Conservation (phyloP, 164 flowering plant species). For the Aristolochia contorta region DNA sequence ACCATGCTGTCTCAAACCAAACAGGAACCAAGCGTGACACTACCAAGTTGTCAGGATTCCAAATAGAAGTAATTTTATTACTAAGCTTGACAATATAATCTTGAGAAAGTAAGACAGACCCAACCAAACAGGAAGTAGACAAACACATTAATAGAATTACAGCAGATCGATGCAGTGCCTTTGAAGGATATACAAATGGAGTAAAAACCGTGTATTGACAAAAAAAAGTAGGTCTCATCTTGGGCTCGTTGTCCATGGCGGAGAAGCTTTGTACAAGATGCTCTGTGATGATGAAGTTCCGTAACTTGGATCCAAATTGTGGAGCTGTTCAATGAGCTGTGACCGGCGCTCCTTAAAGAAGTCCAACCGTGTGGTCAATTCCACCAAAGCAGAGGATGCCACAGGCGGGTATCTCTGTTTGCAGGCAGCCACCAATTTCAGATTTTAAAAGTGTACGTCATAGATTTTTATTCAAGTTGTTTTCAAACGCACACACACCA, state of each 20-base stretch:
- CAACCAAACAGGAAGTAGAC: too few relatives aligned
- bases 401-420: conserved; percentile 54
- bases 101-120: too few relatives aligned
- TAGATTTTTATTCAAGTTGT: too few relatives aligned
- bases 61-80: too few relatives aligned
- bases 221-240: conserved; percentile 6
- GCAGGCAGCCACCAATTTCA: background rate
- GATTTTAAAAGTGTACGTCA: background rate
- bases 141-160: too few relatives aligned
- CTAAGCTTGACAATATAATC: too few relatives aligned
- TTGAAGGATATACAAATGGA: conserved; percentile 14
- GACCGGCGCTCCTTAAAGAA: conserved; percentile 96
- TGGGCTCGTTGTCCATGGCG: conserved; percentile 44
- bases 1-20: too few relatives aligned
- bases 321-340: conserved; percentile 96
- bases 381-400: conserved; percentile 77
- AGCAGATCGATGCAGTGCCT: conserved; percentile 2
- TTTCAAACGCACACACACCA: background rate
- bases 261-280: conserved; percentile 52
- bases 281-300: conserved; percentile 65
- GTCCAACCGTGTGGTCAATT: conserved; percentile 88
- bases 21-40: too few relatives aligned
- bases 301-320: conserved; percentile 74
- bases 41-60: too few relatives aligned
- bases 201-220: background rate